phyloP scores from a whole-genome alignment of 139 green algal species.

The Chlamydomonas sp. region DNA sequence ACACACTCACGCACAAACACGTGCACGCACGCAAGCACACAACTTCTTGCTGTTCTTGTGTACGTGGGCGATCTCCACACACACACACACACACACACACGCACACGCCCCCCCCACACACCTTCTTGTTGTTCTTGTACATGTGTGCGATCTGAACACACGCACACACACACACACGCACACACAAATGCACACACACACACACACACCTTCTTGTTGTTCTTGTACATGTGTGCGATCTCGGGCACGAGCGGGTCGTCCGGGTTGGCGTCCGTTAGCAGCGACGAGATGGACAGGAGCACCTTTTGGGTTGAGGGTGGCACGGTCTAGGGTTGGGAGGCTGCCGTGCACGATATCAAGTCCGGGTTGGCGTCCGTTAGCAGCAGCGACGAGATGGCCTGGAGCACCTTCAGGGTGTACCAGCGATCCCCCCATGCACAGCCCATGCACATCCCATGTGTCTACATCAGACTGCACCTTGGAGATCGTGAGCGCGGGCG shows the following conservation, averaged over 20 bases:
- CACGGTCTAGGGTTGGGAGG: background rate
- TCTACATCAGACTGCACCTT: too few relatives aligned
- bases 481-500: slow-evolving; percentile 90
- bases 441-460: too few relatives aligned
- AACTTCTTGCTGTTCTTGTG: too few relatives aligned
- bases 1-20: too few relatives aligned
- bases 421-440: too few relatives aligned
- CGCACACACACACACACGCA: background rate
- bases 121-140: background rate
- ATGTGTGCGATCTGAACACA: background rate
- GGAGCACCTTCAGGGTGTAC: too few relatives aligned
- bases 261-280: slow-evolving; percentile 98
- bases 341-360: background rate
- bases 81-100: too few relatives aligned
- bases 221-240: slow-evolving; percentile 88
- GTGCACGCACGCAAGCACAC: too few relatives aligned
- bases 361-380: too few relatives aligned
- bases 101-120: background rate
- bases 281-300: slow-evolving; percentile 91
- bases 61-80: too few relatives aligned
- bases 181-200: slow-evolving; percentile 9
- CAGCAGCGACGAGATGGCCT: too few relatives aligned
- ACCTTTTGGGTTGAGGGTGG: slow-evolving; percentile 57
- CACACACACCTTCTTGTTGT: background rate
- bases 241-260: slow-evolving; percentile 96